phyloP scores from a whole-genome alignment of 148 eudicot species.

The Rhododendron kiyosumense region DNA sequence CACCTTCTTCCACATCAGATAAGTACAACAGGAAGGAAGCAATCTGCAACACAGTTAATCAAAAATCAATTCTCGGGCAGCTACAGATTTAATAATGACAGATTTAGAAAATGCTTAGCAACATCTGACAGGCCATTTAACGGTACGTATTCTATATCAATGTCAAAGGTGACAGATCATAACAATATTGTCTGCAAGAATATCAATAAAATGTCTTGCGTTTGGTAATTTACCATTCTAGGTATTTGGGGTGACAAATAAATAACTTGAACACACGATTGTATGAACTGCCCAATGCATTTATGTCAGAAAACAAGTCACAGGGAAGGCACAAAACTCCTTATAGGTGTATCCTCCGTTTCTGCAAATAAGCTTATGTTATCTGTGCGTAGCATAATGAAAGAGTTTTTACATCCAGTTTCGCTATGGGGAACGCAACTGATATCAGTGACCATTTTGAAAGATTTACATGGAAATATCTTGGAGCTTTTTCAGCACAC shows the following conservation, averaged over 20 bases:
- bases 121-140: not conserved
- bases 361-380: not conserved
- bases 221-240: not conserved
- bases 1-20: conserved; percentile 78
- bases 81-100: conserved; percentile 3
- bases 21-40: conserved; percentile 70
- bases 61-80: not conserved
- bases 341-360: not conserved
- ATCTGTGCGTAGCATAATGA: not conserved
- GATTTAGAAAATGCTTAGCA: not conserved
- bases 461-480: not conserved
- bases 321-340: not conserved
- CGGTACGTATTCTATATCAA: not conserved
- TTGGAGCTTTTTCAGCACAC: not conserved
- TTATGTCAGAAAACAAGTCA: not conserved
- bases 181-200: not conserved
- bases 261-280: not conserved
- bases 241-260: not conserved
- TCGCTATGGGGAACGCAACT: not conserved
- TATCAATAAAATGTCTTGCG: not conserved
- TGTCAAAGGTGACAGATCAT: not conserved
- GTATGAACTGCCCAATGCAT: not conserved
- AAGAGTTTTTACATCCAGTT: not conserved
- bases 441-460: not conserved
- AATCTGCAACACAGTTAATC: conserved; percentile 33